Evolutionary conservation across 2,329 filamentous ascomycete species (phyloP), one percentile per base, ranked within the genome.

Genomic region (Penicillium sclerotiorum): DNA sequence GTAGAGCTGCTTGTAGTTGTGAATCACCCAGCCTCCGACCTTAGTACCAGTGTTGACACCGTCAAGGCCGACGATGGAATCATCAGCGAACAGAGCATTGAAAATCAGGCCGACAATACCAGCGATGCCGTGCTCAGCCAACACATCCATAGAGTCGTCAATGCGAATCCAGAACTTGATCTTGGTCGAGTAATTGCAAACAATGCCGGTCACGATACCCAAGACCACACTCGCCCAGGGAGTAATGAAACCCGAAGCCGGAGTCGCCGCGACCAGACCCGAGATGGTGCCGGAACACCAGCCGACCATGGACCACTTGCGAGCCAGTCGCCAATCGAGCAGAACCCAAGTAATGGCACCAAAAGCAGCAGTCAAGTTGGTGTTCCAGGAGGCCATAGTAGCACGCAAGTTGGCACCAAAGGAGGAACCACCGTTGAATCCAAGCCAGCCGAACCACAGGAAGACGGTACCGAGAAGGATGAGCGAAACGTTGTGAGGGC

Each of bases 381-480:
- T 90, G 81, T 97, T 97, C 93, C 92, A 99, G 84, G 90, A 96
- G 47, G 94, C 93, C 86, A 96, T 95, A 59, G 88, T 87, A 47
- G 94, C 94, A 59, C 94, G 89, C 46, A 97, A 81, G 78, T 96
- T 96, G 60, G 92, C 90, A 61, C 93, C 92, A 62, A 96, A 96
- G 32, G 93, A 79, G 20, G 92, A 96, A 57, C 94, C 94, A 64
- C 93, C 94, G 80, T 99, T 99, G 84, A 99, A 99, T 47, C 92
- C 94, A 58, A 99, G 81, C 94, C 94, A 99, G 66, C 94, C 94
- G 66, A 97, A 97, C 92, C 92, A 97, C 49, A 99, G 90, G 64
- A 99, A 83, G 58, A 96, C 83, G 3, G 94, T 97, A 56, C 94
- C 94, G 62, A 97, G 87, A 1, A 94, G 92, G 75, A 99, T 96